Evolutionary conservation across 1,139 yeast species (phyloP).

Genomic region (Suzukiozyma palmioleophila): DNA sequence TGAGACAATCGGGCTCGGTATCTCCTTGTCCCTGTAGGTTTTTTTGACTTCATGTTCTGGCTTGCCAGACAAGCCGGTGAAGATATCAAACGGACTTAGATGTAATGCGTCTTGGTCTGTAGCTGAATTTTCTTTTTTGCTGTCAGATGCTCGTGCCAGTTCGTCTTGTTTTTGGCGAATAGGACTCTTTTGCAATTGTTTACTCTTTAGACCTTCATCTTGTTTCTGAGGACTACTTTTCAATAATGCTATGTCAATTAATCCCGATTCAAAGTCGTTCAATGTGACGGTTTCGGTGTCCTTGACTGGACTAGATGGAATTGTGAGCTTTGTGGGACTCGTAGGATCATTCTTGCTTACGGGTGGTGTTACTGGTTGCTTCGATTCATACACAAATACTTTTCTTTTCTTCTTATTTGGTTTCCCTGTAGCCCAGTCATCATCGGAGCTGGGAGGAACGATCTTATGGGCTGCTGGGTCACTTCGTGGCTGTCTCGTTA

Average conservation of each 20-base stretch:
- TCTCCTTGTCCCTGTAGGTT: slow-evolving; percentile 15
- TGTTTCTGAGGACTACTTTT: neutral
- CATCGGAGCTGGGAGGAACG: slow-evolving; percentile 6
- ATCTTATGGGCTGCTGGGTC: neutral
- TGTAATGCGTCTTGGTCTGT: neutral
- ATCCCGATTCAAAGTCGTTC: neutral
- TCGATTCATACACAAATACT: neutral
- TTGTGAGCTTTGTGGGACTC: neutral
- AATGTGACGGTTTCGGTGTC: neutral
- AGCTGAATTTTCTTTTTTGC: slow-evolving; percentile 10
- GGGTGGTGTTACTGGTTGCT: neutral
- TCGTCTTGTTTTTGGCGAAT: no score
- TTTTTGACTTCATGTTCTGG: slow-evolving; percentile 7
- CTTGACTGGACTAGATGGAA: neutral
- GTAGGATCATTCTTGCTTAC: neutral
- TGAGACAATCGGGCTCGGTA: slow-evolving; percentile 27
- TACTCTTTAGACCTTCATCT: no score
- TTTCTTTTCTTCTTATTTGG: slow-evolving; percentile 1
- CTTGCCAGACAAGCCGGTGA: slow-evolving; percentile 6
- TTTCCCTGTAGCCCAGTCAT: slow-evolving; percentile 10
- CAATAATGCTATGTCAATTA: neutral
- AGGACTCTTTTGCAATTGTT: no score
- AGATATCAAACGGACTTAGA: neutral
- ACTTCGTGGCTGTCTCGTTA: neutral
- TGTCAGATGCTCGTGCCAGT: neutral